Conservation (phyloP, 2,329 filamentous ascomycete species). For the Dactylellina haptotyla region DNA sequence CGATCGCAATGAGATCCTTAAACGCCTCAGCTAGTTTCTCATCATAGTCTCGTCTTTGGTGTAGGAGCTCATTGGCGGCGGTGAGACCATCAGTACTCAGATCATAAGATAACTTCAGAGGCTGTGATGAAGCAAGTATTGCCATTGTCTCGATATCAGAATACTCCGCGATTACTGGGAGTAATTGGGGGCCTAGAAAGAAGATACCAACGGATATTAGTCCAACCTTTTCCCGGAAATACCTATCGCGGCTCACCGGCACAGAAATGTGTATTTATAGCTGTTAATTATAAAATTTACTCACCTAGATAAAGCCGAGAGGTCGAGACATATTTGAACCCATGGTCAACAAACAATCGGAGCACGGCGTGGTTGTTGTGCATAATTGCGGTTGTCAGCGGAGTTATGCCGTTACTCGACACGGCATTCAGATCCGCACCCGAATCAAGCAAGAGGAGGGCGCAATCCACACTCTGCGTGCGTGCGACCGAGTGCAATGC, state of each 20-base stretch:
- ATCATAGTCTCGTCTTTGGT: not conserved
- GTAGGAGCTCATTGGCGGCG: conserved; percentile 2
- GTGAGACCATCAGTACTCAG: conserved; percentile 9
- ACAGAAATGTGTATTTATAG: no score
- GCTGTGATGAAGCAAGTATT: conserved; percentile 5
- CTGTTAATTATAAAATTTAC: not conserved
- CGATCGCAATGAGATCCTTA: conserved; percentile 9
- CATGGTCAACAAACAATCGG: conserved; percentile 60
- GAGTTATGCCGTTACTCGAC: conserved; percentile 58
- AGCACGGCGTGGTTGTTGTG: conserved; percentile 61
- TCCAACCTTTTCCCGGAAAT: not conserved
- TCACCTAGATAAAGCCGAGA: conserved; percentile 57
- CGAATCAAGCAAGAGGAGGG: conserved; percentile 60
- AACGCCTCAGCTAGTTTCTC: conserved; percentile 6
- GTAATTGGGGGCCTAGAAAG: conserved; percentile 2
- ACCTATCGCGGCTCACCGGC: no score
- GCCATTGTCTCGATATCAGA: conserved; percentile 10
- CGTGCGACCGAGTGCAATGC: conserved; percentile 59
- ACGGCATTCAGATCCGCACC: conserved; percentile 60
- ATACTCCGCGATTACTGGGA: conserved; percentile 10
- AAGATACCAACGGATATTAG: not conserved
- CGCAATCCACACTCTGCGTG: conserved; percentile 59
- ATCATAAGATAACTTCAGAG: conserved; percentile 12
- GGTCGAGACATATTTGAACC: conserved; percentile 60
- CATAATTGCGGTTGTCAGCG: conserved; percentile 60